phyloP scores from a whole-genome alignment of 164 flowering plant species.

The Santalum album region DNA sequence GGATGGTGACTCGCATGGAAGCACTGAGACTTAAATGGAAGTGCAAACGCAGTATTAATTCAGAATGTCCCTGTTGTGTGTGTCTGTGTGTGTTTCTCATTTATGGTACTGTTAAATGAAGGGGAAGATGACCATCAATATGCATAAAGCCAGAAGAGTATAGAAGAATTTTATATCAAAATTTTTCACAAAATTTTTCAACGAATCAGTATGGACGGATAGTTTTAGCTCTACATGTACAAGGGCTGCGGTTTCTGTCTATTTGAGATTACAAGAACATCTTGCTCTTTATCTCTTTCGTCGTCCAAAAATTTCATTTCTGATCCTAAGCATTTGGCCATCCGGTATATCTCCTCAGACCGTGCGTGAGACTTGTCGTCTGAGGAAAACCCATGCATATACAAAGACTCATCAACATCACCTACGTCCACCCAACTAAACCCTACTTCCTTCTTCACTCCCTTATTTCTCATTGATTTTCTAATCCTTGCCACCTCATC shows the following conservation, averaged over 20 bases:
- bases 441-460: constrained; percentile 73
- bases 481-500: constrained; percentile 66
- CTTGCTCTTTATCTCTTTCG: constrained; percentile 3
- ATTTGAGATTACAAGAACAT: neutral
- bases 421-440: constrained; percentile 90
- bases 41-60: no score
- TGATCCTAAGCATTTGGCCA: constrained; percentile 44
- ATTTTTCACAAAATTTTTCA: no score
- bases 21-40: no score
- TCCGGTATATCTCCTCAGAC: constrained; percentile 43
- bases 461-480: constrained; percentile 59
- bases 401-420: constrained; percentile 27
- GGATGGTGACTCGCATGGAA: no score
- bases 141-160: no score
- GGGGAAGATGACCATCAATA: no score
- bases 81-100: no score
- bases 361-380: constrained; percentile 65
- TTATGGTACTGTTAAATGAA: no score
- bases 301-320: constrained; percentile 43
- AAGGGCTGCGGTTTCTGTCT: neutral
- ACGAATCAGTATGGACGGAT: no score
- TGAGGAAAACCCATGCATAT: constrained; percentile 65
- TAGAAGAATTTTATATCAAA: no score
- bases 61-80: no score
- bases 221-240: no score